Percentiles rank a stretch among this genome's conserved stretches.
Conservation (phyloP, 1,284 basidiomycete species). For the Naganishia sp. region DNA sequence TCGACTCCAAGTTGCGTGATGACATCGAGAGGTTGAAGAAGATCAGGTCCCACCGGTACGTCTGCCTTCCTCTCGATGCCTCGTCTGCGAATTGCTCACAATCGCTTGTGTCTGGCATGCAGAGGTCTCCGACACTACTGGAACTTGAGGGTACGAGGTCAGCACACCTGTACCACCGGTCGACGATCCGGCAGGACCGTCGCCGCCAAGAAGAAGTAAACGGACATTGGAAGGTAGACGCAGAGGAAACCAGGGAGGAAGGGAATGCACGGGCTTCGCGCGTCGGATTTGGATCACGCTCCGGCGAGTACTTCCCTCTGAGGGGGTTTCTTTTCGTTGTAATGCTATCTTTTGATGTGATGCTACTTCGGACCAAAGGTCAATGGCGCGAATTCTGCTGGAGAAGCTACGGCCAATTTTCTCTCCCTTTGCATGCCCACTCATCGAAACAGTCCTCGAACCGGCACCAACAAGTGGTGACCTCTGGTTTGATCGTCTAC, state of each 20-base stretch:
- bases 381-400: too few relatives aligned
- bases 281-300: slow-evolving; percentile 18
- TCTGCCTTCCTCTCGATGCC: not conserved
- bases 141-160: slow-evolving; percentile 92
- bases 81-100: not conserved
- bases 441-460: too few relatives aligned
- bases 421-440: too few relatives aligned
- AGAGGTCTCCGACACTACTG: slow-evolving; percentile 93
- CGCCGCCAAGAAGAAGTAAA: slow-evolving; percentile 52
- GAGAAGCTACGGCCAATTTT: too few relatives aligned
- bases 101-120: not conserved
- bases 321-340: slow-evolving; percentile 20
- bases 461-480: too few relatives aligned
- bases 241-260: slow-evolving; percentile 10
- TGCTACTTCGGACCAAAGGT: slow-evolving; percentile 12
- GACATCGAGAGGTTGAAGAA: slow-evolving; percentile 99
- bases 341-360: slow-evolving; percentile 30
- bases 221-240: slow-evolving; percentile 26
- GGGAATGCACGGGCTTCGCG: slow-evolving; percentile 11
- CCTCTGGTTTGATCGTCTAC: too few relatives aligned
- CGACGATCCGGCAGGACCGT: slow-evolving; percentile 49
- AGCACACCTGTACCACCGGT: slow-evolving; percentile 99
- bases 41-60: slow-evolving; percentile 86
- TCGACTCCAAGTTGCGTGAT: slow-evolving; percentile 98
- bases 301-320: not conserved